These are phyloP conservation scores for Malus hybrid DNA, from an alignment of 331 rosid genomes.

Conservation along the genomic window DNA sequence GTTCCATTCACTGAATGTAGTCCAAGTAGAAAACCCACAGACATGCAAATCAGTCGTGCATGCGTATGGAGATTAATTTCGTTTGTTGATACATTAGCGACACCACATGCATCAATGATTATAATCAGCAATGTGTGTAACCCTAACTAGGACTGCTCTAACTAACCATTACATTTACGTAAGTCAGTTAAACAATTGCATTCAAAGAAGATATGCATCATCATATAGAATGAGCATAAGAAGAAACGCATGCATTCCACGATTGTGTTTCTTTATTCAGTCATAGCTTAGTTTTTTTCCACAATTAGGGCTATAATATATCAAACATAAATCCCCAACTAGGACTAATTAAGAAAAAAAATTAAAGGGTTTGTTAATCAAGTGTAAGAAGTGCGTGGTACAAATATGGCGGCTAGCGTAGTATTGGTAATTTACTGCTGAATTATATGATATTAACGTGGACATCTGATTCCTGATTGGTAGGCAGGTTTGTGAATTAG, in stretches of 20 bases:
- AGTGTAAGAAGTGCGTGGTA: background rate
- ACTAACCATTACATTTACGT: background rate
- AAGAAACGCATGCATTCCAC: background rate
- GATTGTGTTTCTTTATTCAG: background rate
- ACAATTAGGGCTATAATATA: background rate
- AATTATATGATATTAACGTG: background rate
- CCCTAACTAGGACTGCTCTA: background rate
- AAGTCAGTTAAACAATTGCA: background rate
- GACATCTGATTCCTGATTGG: constrained; percentile 14
- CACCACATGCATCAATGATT: background rate
- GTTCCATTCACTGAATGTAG: constrained; percentile 5
- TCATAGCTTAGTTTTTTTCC: background rate
- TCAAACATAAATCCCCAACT: background rate
- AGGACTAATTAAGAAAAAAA: background rate
- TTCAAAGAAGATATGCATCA: background rate
- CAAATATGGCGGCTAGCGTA: constrained; percentile 38
- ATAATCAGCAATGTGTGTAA: background rate
- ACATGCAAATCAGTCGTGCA: background rate
- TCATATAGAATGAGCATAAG: too few species aligned
- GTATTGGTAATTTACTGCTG: background rate
- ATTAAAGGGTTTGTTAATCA: background rate
- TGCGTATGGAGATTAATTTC: background rate
- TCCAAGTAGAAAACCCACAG: background rate
- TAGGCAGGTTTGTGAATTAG: constrained; percentile 1
- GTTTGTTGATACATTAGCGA: background rate